Evolutionary conservation across 805 yeast genomes (phyloP), one percentile per base, ranked within the genome.

Genomic region (Candida piceae): DNA sequence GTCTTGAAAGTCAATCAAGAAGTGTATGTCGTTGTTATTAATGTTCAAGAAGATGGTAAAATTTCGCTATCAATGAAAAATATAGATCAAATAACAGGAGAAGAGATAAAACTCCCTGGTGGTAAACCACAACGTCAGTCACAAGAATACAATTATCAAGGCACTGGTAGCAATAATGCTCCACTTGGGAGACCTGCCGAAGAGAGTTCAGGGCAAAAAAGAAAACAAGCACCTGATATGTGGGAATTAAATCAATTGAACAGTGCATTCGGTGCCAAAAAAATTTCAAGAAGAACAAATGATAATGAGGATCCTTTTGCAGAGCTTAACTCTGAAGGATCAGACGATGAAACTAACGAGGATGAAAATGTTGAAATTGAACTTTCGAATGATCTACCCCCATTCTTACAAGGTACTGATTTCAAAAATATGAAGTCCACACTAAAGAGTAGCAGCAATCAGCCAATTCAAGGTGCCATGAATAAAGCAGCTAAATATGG

Each of bases 161-260:
- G 29, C 10, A 16, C 16, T 34, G 16, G 30, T 34, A 26, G 29
- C 10, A 26, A 26, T 26, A 26, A 16, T 15, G 13, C 9, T 26
- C 29, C 29, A 5, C 17, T 26, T n/a, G 29, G 29, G 6, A n/a
- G 13, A 16, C 4, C 17, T n/a, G 29, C 13, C 4, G 46, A 29
- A 21, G 38, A 27, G 28, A 35, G 32, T 20, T 32, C 45, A 28
- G 39, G 46, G 16, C 64, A 59, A 42, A 62, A 69, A 42, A 68
- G 84, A 35, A 57, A 81, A 24, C 81, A 94, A 0, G 83, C 94
- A 0, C 94, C 94, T 0, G 97, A 89, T 58, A 62, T 87, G 38
- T 89, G 96, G 95, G 97, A 90, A 53, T 70, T 85, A 35, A 68
- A 84, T 23, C 96, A 89, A 53, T 62, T 89, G 31, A 84, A 48